Base-by-base conservation (phyloP, 192 early-diverging fungal genomes). In the Entophlyctis luteolus region DNA sequence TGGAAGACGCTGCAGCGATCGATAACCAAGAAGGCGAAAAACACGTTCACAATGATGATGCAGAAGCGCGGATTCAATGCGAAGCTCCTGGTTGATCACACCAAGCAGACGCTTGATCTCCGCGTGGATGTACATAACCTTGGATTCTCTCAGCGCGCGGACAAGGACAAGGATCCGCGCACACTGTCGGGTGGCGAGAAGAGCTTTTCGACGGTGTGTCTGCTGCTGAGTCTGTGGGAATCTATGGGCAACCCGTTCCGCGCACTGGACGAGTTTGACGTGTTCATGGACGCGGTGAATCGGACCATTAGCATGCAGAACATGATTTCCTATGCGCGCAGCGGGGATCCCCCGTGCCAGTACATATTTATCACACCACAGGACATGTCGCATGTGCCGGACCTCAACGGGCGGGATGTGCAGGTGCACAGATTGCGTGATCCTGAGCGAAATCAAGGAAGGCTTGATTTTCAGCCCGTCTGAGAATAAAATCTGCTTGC, bases 201-300 rank as follows among this genome's bases (percentile, higher is more conserved):
- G 76, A 93, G 91, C 36, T 99, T 93, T 68, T 89, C 93, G 0
- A 94, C 92, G 12, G 89, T 98, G 18, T 97, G 94, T 72, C 79
- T 99, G 62, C 81, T 99, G 18, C 74, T 99, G 48, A 81, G 95
- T 4, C 79, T 99, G 23, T 99, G 97, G 97, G 90, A 95, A 47
- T 80, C 84, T 8, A 95, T 99, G 84, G 83, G 85, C 28, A 88
- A 89, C 42, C 92, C 95, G 4, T 90, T 99, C 52, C 84, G 95
- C n/a, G 90, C 89, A 23, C 77, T 99, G 69, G 97, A 99, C 71
- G 97, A 99, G 83, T 99, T 96, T 84, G 97, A 98, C 73, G 95
- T 99, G 23, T 99, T 94, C 68, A 96, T 95, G 94, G 97, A 99
- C 74, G 92, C 93, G 2, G 94, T 96, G n/a, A 98, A 98, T 73